Base-by-base conservation (phyloP, 2,329 filamentous ascomycete genomes). In the Fusarium oligoseptatum region DNA sequence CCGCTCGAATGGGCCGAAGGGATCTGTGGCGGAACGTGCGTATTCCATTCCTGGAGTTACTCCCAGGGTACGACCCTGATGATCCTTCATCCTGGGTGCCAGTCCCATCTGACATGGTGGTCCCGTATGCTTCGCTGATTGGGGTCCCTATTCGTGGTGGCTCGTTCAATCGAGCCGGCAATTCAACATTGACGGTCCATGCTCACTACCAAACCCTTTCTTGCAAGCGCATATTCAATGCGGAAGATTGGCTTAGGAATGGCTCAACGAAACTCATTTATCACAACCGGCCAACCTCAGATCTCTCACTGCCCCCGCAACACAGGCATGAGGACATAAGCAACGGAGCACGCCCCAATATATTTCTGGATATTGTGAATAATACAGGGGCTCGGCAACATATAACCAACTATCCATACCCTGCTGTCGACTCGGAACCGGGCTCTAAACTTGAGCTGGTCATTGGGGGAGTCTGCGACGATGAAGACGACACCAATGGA, bases 171-270 rank as follows among this genome's bases (percentile, higher is more conserved):
- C 3, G 63, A 14, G 3, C n/a, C 0, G 67, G 63, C 0, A 71
- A 71, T 22, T 71, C 67, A 2, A 71, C 12, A 1, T 56, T 71
- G 43, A 11, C 22, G 0, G 15, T 41, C 0, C 24, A 61, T 3
- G 61, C 55, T 9, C 61, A 43, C 15, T 71, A 71, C 5, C 61
- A 57, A 5, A 70, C 56, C 1, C 68, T 70, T 4, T 62, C 61
- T 0, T 71, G 68, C 2, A 48, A 50, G 0, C 1, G n/a, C 0
- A 11, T 6, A 11, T 6, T 1, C 34, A 43, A 70, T 4, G 56
- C 48, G 0, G 37, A 2, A 5, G 9, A 50, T 14, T 66, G 39
- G 61, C 1, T 58, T 3, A 20, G 7, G 3, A n/a, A 10, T 29
- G 60, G 15, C 14, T 48, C 9, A 4, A 45, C 15, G 1, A 52